phyloP scores from a whole-genome alignment of 139 green algal species.

The Coelastrella sp. region DNA sequence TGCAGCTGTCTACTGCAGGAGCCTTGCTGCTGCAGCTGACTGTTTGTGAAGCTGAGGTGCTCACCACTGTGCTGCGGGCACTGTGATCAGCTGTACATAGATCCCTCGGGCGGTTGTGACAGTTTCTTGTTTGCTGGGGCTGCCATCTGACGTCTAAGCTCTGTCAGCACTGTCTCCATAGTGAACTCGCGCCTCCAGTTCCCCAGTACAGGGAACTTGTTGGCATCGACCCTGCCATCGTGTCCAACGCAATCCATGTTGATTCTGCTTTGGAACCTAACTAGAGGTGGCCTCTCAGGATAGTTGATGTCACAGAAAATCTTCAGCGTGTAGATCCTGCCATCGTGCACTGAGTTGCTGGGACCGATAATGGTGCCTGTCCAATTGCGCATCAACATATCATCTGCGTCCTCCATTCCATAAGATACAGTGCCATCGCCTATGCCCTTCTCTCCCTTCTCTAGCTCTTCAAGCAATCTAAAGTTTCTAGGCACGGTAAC shows the following conservation, averaged over 20 bases:
- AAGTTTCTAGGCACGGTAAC: slow-evolving; percentile 95
- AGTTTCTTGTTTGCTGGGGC: slow-evolving; percentile 87
- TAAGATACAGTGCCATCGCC: slow-evolving; percentile 97
- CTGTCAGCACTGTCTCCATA: slow-evolving; percentile 91
- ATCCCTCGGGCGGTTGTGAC: slow-evolving; percentile 91
- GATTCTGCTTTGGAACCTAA: slow-evolving; percentile 81
- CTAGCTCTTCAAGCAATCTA: slow-evolving; percentile 95
- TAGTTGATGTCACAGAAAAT: slow-evolving; percentile 91
- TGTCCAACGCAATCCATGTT: slow-evolving; percentile 81
- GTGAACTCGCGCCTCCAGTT: slow-evolving; percentile 90
- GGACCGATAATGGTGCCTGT: slow-evolving; percentile 98
- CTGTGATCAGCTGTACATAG: slow-evolving; percentile 47
- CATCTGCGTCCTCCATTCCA: slow-evolving; percentile 94
- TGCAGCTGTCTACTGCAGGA: background rate
- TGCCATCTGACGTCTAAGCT: slow-evolving; percentile 94
- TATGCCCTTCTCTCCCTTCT: slow-evolving; percentile 96
- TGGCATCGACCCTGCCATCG: slow-evolving; percentile 76
- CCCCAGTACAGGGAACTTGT: slow-evolving; percentile 83
- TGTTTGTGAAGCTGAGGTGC: background rate
- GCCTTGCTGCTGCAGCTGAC: slow-evolving; percentile 1
- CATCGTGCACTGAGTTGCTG: slow-evolving; percentile 87
- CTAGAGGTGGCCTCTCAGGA: slow-evolving; percentile 75
- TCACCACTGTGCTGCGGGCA: too few species aligned
- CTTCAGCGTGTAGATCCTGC: slow-evolving; percentile 94
- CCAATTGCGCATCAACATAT: slow-evolving; percentile 95